Conservation (phyloP, 2,329 filamentous ascomycete species). For the Westerdykella ornata region DNA sequence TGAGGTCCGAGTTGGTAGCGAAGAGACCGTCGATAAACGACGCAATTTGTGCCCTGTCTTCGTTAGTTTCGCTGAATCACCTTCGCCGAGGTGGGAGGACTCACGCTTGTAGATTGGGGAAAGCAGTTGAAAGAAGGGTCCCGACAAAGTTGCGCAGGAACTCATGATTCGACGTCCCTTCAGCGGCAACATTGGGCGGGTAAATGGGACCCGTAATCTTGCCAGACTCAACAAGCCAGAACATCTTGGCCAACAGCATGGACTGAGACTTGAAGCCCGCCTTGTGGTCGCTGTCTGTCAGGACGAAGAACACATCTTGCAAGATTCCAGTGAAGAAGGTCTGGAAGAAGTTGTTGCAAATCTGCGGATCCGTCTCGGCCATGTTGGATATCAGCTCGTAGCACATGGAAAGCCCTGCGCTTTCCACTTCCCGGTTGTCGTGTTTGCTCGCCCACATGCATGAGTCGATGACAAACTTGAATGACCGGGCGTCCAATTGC, state of each 20-base stretch:
- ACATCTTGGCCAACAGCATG: constrained; percentile 87
- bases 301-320: constrained; percentile 96
- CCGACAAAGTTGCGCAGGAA: constrained; percentile 86
- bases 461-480: constrained; percentile 98
- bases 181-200: constrained; percentile 69
- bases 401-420: constrained; percentile 95
- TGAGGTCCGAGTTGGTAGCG: constrained; percentile 76
- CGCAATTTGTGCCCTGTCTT: constrained; percentile 69
- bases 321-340: constrained; percentile 94
- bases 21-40: constrained; percentile 88
- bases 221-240: constrained; percentile 83
- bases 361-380: constrained; percentile 78
- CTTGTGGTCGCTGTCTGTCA: constrained; percentile 97
- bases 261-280: constrained; percentile 98
- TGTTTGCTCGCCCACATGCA: constrained; percentile 99
- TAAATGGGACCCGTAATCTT: constrained; percentile 95
- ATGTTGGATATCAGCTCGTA: constrained; percentile 97
- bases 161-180: constrained; percentile 81
- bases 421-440: constrained; percentile 96
- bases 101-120: constrained; percentile 85
- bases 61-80: constrained; percentile 21
- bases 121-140: constrained; percentile 77
- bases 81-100: constrained; percentile 32
- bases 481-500: constrained; percentile 90
- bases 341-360: constrained; percentile 93